Evolutionary conservation across 2,329 filamentous ascomycete species (phyloP), one percentile per base, ranked within the genome.

Genomic region (Moelleriella libera): DNA sequence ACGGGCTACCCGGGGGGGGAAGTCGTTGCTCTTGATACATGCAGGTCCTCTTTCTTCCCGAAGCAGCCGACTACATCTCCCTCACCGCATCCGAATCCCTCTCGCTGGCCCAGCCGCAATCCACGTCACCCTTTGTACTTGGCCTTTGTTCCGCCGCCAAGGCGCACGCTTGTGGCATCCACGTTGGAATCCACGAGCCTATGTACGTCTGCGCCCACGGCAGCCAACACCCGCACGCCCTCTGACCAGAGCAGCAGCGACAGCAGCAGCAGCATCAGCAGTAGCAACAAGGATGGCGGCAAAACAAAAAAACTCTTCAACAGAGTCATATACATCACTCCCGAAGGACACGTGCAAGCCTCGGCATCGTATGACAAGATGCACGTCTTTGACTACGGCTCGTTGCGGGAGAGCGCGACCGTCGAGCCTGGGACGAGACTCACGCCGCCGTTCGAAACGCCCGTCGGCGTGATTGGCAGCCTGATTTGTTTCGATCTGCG

Each of bases 401-500:
- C 58, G 8, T 68, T 76, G 21, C 66, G 63, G 49, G 74, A 76
- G 58, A 71, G 66, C 46, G 61, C 63, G 30, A 83, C 74, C 43
- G 85, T 88, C 0, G 82, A 89, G 57, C 74, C 76, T 5, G 88
- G 88, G 0, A 63, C 64, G 30, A 55, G 65, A 2, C 77, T 94
- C 41, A 68, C 79, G 1, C 62, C 77, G 3, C 88, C 88, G 0
- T 88, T 92, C 57, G 67, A 77, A n/a, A 85, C 82, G 0, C 66
- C 78, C 0, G 60, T 94, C 9, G 89, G 89, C 11, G 79, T 78
- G 37, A 72, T 96, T 21, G 90, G 88, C 21, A 72, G 83, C 51
- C 73, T 84, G 47, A 94, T 96, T 51, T 96, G 90, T 67, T 96
- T 96, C 63, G 90, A 96, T 66, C 66, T 96, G 52, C 79, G 88